Base-by-base conservation (phyloP, 495 filamentous ascomycete species). In the Penicillium robsamsonii region DNA sequence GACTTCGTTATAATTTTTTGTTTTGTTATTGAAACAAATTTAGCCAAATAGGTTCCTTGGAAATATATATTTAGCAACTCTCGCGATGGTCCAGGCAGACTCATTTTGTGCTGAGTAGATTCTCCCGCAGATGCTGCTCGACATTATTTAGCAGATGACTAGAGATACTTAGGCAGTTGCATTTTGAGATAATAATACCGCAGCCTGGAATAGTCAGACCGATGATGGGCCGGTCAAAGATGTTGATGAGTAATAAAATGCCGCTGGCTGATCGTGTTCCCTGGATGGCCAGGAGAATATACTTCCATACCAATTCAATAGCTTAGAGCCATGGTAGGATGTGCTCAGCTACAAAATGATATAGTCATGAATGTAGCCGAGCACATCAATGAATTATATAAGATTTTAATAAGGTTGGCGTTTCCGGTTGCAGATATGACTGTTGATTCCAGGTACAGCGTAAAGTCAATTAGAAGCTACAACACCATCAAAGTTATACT, bases 191-290 rank as follows among this genome's bases (percentile, higher is more conserved):
- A 11, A 24, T 8, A 38, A 29, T 8, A 29, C 40, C 11, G 50
- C 17, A 52, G 50, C 50, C 50, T 52, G 38, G 10, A 7, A 31
- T 30, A 43, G 17, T 27, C 24, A 25, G 17, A 15, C 48, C 15
- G 22, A 18, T 7, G 33, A 50, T 11, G 22, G 47, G 18, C 5
- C 22, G 22, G 1, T 22, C 22, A 22, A 22, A 22, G 22, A 22
- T 22, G 22, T 22, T 22, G 22, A 22, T 22, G 22, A 22, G 22
- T 2, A 22, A 22, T 22, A 43, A 31, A 54, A 54, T 46, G 31
- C 20, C 22, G 52, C 18, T 54, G 52, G 46, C 52, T 54, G 42
- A 37, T 45, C 8, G 31, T 3, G 38, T 29, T 27, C 22, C 24
- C 25, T 25, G 24, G 11, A n/a, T 33, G 30, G 9, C 9, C 13